Evolutionary conservation across 352 stramenopile genomes (phyloP).

Genomic region (Globisporangium orthogonon): DNA sequence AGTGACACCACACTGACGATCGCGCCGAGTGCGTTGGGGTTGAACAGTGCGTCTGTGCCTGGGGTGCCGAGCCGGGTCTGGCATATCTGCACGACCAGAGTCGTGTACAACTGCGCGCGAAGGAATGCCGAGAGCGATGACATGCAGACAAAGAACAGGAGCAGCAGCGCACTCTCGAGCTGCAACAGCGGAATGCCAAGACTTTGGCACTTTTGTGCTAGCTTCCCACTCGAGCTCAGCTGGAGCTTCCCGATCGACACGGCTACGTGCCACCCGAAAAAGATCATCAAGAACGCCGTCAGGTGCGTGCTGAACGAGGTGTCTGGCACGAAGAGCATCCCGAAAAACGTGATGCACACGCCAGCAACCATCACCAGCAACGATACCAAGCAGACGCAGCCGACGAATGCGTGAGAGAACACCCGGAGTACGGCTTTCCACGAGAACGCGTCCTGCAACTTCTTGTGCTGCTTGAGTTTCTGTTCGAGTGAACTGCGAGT

Average conservation of each 20-base stretch:
- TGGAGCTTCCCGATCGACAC: constrained; percentile 36
- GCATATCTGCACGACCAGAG: constrained; percentile 56
- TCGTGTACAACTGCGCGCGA: constrained; percentile 66
- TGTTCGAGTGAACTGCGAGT: constrained; percentile 17
- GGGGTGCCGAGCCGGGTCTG: constrained; percentile 39
- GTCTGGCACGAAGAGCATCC: constrained; percentile 18
- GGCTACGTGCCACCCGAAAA: constrained; percentile 40
- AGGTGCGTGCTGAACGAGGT: constrained; percentile 29
- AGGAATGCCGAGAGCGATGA: constrained; percentile 53
- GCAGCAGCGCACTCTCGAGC: constrained; percentile 19
- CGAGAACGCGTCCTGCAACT: constrained; percentile 10
- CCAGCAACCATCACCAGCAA: constrained; percentile 23
- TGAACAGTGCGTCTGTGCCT: constrained; percentile 19
- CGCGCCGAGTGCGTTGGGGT: constrained; percentile 32
- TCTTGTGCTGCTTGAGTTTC: constrained; percentile 29
- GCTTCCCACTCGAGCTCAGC: constrained; percentile 24
- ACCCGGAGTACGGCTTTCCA: constrained; percentile 17
- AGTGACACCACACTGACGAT: constrained; percentile 14
- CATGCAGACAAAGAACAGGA: constrained; percentile 29
- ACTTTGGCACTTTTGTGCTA: constrained; percentile 25
- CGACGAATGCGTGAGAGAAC: constrained; percentile 19
- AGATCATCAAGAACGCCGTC: constrained; percentile 35
- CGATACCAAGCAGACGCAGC: constrained; percentile 21
- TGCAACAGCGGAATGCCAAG: constrained; percentile 31
- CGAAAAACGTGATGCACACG: constrained; percentile 19